Percentiles rank a stretch among this genome's conserved stretches.
Conservation (phyloP, 805 yeast species). For the Wickerhamiella bombiphila region DNA sequence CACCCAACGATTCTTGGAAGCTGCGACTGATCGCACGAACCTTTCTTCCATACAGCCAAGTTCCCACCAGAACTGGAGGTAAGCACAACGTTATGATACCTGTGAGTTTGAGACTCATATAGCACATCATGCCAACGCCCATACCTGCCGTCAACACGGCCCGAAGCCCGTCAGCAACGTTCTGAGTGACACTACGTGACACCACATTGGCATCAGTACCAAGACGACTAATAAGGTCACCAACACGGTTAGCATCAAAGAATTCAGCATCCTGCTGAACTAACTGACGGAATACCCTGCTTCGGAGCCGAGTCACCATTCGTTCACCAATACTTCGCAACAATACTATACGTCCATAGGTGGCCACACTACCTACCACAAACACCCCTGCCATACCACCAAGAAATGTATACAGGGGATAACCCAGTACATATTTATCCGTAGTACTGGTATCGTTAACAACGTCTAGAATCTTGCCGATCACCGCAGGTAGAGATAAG, state of each 20-base stretch:
- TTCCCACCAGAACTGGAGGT: slow-evolving; percentile 72
- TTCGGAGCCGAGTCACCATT: slow-evolving; percentile 68
- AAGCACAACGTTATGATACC: slow-evolving; percentile 64
- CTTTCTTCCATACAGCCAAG: slow-evolving; percentile 66
- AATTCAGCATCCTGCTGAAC: slow-evolving; percentile 79
- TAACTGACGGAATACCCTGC: slow-evolving; percentile 60
- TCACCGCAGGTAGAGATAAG: slow-evolving; percentile 66
- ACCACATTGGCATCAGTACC: slow-evolving; percentile 84
- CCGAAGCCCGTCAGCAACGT: slow-evolving; percentile 83
- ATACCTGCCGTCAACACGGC: slow-evolving; percentile 70
- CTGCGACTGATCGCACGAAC: slow-evolving; percentile 60
- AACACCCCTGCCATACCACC: slow-evolving; percentile 47
- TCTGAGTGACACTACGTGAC: slow-evolving; percentile 71
- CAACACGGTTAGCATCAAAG: slow-evolving; percentile 78
- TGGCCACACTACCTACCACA: slow-evolving; percentile 58
- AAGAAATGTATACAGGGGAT: slow-evolving; percentile 51
- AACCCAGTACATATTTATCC: slow-evolving; percentile 36
- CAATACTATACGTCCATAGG: slow-evolving; percentile 64
- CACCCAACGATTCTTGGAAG: slow-evolving; percentile 75
- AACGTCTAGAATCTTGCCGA: slow-evolving; percentile 76
- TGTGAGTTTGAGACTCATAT: slow-evolving; percentile 70
- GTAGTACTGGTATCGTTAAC: slow-evolving; percentile 31
- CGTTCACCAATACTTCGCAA: slow-evolving; percentile 74
- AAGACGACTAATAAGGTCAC: slow-evolving; percentile 78
- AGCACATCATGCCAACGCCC: slow-evolving; percentile 84